phyloP scores from a whole-genome alignment of 2,329 filamentous ascomycete species.

The Fusarium sp. region DNA sequence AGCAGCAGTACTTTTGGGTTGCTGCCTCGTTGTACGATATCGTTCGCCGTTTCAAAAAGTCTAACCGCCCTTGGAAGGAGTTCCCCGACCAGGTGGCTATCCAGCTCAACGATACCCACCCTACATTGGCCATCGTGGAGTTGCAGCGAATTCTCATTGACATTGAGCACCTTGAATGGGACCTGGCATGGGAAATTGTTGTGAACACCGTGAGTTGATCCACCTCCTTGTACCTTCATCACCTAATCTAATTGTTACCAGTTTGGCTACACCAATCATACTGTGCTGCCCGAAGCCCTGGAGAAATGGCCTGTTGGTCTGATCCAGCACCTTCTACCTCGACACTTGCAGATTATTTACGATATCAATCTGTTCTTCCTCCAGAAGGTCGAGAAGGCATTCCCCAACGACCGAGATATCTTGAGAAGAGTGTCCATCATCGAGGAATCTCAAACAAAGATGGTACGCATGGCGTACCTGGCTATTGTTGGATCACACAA shows the following conservation, averaged over 20 bases:
- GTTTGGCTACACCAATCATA: slow-evolving; percentile 99
- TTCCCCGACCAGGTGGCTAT: slow-evolving; percentile 97
- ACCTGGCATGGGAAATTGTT: slow-evolving; percentile 87
- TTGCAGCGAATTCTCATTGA: slow-evolving; percentile 92
- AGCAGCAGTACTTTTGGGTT: slow-evolving; percentile 99
- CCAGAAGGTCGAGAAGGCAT: slow-evolving; percentile 86
- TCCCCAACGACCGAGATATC: slow-evolving; percentile 88
- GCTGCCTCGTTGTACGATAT: slow-evolving; percentile 96
- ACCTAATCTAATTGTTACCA: slow-evolving; percentile 42
- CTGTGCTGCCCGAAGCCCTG: slow-evolving; percentile 92
- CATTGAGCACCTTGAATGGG: slow-evolving; percentile 90
- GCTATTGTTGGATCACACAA: slow-evolving; percentile 98
- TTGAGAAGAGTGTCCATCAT: slow-evolving; percentile 92
- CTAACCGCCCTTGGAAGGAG: slow-evolving; percentile 86
- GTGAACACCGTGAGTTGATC: slow-evolving; percentile 64
- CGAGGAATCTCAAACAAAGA: slow-evolving; percentile 95
- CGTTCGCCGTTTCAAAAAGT: slow-evolving; percentile 97
- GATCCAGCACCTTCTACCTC: slow-evolving; percentile 89
- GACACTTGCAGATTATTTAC: slow-evolving; percentile 96
- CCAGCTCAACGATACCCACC: slow-evolving; percentile 97
- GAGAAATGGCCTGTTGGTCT: slow-evolving; percentile 98
- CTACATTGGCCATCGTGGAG: slow-evolving; percentile 94
- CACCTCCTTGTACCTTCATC: background rate
- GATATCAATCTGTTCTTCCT: slow-evolving; percentile 97
- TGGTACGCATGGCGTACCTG: slow-evolving; percentile 96